Percentiles rank a stretch among this genome's conserved stretches.
phyloP scores from a whole-genome alignment of 2,329 filamentous ascomycete genomes.

The Cercospora citrullina region DNA sequence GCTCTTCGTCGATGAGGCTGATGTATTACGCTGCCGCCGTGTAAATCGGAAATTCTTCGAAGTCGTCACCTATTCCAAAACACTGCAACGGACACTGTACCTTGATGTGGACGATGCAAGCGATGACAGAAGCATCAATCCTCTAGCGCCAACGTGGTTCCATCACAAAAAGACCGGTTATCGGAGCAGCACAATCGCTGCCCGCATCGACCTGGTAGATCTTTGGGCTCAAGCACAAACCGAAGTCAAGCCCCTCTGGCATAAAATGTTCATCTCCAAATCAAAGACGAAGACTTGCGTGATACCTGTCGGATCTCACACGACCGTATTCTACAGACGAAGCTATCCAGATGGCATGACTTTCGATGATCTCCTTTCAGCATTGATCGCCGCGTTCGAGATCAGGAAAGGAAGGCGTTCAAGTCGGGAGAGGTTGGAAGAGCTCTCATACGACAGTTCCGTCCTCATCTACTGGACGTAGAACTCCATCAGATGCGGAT shows the following conservation, averaged over 20 bases:
- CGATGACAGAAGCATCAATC: conserved; percentile 19
- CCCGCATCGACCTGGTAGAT: conserved; percentile 24
- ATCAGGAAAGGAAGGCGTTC: conserved; percentile 23
- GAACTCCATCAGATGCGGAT: not conserved
- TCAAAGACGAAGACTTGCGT: conserved; percentile 27
- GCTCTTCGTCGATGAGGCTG: conserved; percentile 14
- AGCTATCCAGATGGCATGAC: conserved; percentile 29
- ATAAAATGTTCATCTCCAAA: conserved; percentile 24
- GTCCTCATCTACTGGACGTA: conserved; percentile 30
- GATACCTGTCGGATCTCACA: conserved; percentile 22
- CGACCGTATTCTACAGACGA: conserved; percentile 24
- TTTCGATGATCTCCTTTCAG: conserved; percentile 24
- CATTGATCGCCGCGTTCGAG: conserved; percentile 27
- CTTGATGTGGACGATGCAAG: conserved; percentile 19
- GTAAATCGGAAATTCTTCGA: conserved; percentile 23
- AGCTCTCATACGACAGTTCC: conserved; percentile 24
- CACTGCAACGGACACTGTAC: conserved; percentile 20
- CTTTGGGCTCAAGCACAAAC: conserved; percentile 19
- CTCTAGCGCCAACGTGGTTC: conserved; percentile 25
- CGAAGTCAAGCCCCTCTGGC: conserved; percentile 22
- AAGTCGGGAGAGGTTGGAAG: conserved; percentile 21
- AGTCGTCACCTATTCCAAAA: conserved; percentile 20
- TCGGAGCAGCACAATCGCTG: conserved; percentile 26
- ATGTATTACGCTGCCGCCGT: conserved; percentile 24
- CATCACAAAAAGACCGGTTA: conserved; percentile 22